Evolutionary conservation across 2,329 filamentous ascomycete species (phyloP).

Genomic region (Pseudogymnoascus destructans): DNA sequence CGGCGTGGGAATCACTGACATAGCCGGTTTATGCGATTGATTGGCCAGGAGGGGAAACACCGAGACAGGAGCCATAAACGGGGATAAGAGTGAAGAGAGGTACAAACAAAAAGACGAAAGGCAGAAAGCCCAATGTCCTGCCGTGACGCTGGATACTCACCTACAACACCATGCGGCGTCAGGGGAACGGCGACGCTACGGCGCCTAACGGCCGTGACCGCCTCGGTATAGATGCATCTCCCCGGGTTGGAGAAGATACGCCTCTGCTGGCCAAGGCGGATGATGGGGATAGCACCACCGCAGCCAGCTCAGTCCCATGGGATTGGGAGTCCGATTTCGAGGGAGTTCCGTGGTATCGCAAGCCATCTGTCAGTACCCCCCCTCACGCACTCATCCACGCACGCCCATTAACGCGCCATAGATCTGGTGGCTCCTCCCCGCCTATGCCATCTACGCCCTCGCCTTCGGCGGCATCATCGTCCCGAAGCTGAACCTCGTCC

Average conservation of each 20-base stretch:
- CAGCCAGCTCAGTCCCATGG: slow-evolving; percentile 27
- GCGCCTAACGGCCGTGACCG: background rate
- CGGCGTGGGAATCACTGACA: background rate
- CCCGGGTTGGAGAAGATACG: background rate
- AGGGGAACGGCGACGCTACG: background rate
- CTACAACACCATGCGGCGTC: background rate
- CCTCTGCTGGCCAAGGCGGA: background rate
- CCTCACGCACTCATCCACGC: background rate
- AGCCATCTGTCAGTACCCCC: slow-evolving; percentile 41
- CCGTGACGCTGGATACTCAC: background rate
- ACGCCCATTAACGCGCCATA: slow-evolving; percentile 23
- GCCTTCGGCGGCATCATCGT: slow-evolving; percentile 79
- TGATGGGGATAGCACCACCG: background rate
- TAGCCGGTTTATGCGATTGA: background rate
- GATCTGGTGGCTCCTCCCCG: slow-evolving; percentile 73
- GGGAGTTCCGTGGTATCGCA: slow-evolving; percentile 47
- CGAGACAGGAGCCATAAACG: background rate
- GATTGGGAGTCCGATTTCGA: slow-evolving; percentile 44
- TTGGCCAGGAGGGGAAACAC: background rate
- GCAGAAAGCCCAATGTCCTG: background rate
- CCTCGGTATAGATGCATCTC: background rate
- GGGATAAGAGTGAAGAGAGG: background rate
- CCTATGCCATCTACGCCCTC: slow-evolving; percentile 69
- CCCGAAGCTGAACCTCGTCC: slow-evolving; percentile 75
- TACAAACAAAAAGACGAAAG: background rate